Evolutionary conservation across 371 early-diverging fungal species (phyloP).

Genomic region (Mucor piriformis): DNA sequence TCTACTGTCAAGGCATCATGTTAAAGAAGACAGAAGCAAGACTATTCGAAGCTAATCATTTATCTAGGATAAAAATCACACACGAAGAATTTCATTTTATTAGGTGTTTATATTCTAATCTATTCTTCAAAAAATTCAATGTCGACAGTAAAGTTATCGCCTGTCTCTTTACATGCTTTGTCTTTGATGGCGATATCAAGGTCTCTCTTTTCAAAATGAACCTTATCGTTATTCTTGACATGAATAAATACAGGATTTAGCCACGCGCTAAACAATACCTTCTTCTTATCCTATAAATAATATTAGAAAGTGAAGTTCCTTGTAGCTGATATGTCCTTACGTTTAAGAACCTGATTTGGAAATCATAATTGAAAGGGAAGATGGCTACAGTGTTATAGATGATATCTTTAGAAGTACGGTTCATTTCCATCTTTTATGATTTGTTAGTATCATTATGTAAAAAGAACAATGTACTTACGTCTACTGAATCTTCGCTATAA

Average conservation of each 20-base stretch:
- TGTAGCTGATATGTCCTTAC: conserved; percentile 30
- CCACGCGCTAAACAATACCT: conserved; percentile 33
- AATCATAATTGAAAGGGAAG: conserved; percentile 44
- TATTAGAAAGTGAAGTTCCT: conserved; percentile 15
- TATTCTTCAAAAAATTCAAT: conserved; percentile 3
- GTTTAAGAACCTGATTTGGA: conserved; percentile 50
- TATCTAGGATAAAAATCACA: too few species aligned
- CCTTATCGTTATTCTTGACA: conserved; percentile 13
- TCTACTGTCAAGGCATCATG: too few species aligned
- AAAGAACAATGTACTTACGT: background rate
- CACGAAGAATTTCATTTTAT: background rate
- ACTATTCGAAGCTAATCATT: too few species aligned
- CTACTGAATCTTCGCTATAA: conserved; percentile 19
- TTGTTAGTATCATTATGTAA: too few species aligned
- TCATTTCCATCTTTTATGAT: conserved; percentile 9
- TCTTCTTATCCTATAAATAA: conserved; percentile 8
- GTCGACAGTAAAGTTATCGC: conserved; percentile 27
- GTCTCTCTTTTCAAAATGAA: conserved; percentile 44
- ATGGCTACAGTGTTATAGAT: conserved; percentile 31
- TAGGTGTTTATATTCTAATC: background rate
- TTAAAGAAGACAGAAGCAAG: too few species aligned
- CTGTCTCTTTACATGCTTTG: conserved; percentile 20
- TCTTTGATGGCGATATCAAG: conserved; percentile 37
- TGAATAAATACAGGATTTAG: conserved; percentile 56
- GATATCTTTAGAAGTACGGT: conserved; percentile 24